phyloP scores from a whole-genome alignment of 345 rosid genomes.

The Populus tremula region DNA sequence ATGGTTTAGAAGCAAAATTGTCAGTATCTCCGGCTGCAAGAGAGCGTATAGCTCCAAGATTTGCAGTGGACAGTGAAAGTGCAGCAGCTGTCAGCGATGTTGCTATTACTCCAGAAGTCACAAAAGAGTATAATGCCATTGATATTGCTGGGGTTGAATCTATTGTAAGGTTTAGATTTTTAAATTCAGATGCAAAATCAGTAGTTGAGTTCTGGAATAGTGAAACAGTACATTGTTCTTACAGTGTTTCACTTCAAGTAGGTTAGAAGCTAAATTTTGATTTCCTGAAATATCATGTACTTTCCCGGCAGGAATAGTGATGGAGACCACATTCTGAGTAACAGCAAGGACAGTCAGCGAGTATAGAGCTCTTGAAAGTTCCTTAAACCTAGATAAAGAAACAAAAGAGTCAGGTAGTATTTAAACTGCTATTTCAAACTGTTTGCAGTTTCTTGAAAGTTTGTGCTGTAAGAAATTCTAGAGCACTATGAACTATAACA shows the following conservation, averaged over 20 bases:
- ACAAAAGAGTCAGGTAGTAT: neutral
- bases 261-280: constrained; percentile 42
- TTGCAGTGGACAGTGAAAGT: constrained; percentile 43
- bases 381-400: constrained; percentile 38
- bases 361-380: constrained; percentile 48
- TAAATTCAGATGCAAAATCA: constrained; percentile 15
- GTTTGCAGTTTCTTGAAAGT: constrained; percentile 1
- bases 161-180: constrained; percentile 8
- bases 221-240: constrained; percentile 11
- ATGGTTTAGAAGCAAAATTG: constrained; percentile 32
- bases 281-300: constrained; percentile 53
- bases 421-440: constrained; percentile 8
- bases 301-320: constrained; percentile 41
- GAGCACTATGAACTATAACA: neutral
- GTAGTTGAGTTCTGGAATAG: neutral
- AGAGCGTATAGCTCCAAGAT: constrained; percentile 37
- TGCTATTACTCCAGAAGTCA: constrained; percentile 47
- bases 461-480: neutral
- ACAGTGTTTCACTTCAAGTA: constrained; percentile 46
- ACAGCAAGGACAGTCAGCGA: constrained; percentile 35
- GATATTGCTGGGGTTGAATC: constrained; percentile 45
- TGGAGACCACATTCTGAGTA: constrained; percentile 29
- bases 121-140: constrained; percentile 44
- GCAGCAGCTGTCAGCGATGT: constrained; percentile 46
- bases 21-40: constrained; percentile 11